Evolutionary conservation across 441 rosid genomes (phyloP).

Genomic region (Gossypium schwendimanii): DNA sequence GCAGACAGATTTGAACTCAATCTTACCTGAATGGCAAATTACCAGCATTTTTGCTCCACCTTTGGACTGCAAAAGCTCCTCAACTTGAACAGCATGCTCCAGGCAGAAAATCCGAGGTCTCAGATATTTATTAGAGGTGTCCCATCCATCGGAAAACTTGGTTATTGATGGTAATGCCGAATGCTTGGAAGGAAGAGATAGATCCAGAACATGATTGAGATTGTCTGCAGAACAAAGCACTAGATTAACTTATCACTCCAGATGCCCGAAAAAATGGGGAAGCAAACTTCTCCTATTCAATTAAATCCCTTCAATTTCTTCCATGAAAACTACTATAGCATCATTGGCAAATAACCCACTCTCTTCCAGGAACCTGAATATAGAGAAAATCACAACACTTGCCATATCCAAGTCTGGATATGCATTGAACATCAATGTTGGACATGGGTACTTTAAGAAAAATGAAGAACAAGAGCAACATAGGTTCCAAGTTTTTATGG

Average conservation of each 20-base stretch:
- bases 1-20: conserved; percentile 4
- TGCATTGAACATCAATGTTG: neutral
- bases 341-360: neutral
- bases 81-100: conserved; percentile 78
- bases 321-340: neutral
- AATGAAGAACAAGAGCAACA: neutral
- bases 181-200: conserved; percentile 29
- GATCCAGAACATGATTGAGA: conserved; percentile 13
- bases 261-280: conserved; percentile 9
- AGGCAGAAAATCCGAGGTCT: conserved; percentile 96
- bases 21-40: conserved; percentile 93
- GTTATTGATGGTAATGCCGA: conserved; percentile 20
- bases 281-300: conserved; percentile 11
- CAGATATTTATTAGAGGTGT: conserved; percentile 40
- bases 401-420: neutral
- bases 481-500: neutral
- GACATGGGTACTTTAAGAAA: neutral
- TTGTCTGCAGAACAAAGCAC: conserved; percentile 31
- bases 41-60: conserved; percentile 78
- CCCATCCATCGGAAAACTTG: conserved; percentile 34
- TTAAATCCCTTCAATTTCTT: conserved; percentile 4
- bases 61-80: conserved; percentile 57
- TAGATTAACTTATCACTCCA: conserved; percentile 18
- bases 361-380: neutral
- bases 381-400: neutral